A percentile compares a stretch with the other conserved stretches of the same genome.
These are phyloP conservation scores for Boletus sp. DNA, from an alignment of 1,284 basidiomycete species.

Conservation along the genomic window DNA sequence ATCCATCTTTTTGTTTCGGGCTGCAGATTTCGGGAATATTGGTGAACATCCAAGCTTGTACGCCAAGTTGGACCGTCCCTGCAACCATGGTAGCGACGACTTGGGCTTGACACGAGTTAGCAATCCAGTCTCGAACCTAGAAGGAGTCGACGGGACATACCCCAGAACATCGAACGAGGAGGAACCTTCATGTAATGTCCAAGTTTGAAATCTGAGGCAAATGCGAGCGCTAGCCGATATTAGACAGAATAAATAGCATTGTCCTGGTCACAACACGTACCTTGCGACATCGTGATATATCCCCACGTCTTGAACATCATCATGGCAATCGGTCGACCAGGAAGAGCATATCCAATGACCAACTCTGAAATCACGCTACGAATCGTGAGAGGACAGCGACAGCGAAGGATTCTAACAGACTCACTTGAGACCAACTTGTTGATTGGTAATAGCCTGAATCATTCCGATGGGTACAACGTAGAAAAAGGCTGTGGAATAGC, in stretches of 20 bases:
- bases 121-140: background rate
- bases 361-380: constrained; percentile 43
- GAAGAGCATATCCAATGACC: constrained; percentile 41
- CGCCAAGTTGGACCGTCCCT: constrained; percentile 39
- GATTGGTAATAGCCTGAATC: constrained; percentile 36
- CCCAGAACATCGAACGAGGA: constrained; percentile 44
- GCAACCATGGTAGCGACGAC: constrained; percentile 42
- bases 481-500: constrained; percentile 33
- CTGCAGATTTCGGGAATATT: constrained; percentile 30
- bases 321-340: constrained; percentile 45
- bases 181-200: constrained; percentile 54
- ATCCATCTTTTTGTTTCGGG: constrained; percentile 25
- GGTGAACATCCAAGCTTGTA: constrained; percentile 42
- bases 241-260: background rate
- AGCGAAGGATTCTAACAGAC: background rate
- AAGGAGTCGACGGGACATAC: constrained; percentile 12
- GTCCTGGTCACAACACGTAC: background rate
- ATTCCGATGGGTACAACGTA: constrained; percentile 55
- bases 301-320: constrained; percentile 47
- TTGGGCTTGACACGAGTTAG: constrained; percentile 28
- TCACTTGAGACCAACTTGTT: constrained; percentile 46
- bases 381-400: background rate
- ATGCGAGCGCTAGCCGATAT: constrained; percentile 31
- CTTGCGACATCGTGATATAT: constrained; percentile 39
- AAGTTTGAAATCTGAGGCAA: constrained; percentile 45